Conservation (phyloP, 2,329 filamentous ascomycete species). For the Fusarium chuoi region DNA sequence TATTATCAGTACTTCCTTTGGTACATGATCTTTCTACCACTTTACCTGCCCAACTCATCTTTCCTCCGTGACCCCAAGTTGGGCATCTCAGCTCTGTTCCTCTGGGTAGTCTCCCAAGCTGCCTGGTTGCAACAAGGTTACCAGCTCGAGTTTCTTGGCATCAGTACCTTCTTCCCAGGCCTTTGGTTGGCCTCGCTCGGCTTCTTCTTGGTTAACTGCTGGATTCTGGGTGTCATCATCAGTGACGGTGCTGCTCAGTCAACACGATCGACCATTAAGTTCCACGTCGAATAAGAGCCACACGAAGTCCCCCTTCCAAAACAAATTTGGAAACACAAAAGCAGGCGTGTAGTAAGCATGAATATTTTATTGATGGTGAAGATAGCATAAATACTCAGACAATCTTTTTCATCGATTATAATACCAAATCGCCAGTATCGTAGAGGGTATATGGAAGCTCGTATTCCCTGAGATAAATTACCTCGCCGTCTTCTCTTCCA, state of each 20-base stretch:
- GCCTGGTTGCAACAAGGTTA: slow-evolving; percentile 82
- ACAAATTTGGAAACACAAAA: not conserved
- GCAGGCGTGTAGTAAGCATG: not conserved
- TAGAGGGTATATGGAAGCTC: slow-evolving; percentile 40
- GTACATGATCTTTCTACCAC: slow-evolving; percentile 94
- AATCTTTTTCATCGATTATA: slow-evolving; percentile 28
- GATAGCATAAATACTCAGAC: not conserved
- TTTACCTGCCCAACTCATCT: slow-evolving; percentile 86
- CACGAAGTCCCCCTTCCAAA: not conserved
- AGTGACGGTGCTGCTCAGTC: slow-evolving; percentile 61
- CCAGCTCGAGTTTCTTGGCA: slow-evolving; percentile 80
- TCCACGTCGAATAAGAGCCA: slow-evolving; percentile 36
- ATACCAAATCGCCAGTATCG: slow-evolving; percentile 25
- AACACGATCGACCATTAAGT: slow-evolving; percentile 22
- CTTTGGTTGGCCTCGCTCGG: slow-evolving; percentile 78
- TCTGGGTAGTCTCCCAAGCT: slow-evolving; percentile 83
- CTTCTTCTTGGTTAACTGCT: slow-evolving; percentile 89
- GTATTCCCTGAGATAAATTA: slow-evolving; percentile 11
- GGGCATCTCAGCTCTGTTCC: slow-evolving; percentile 71
- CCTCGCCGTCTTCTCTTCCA: slow-evolving; percentile 15
- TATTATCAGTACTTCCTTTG: slow-evolving; percentile 87
- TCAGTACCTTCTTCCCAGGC: slow-evolving; percentile 85
- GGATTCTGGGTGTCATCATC: slow-evolving; percentile 85
- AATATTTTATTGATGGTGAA: not conserved
- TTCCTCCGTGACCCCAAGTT: slow-evolving; percentile 69